Conservation (phyloP, 164 flowering plant species). For the Vitis riparia region DNA sequence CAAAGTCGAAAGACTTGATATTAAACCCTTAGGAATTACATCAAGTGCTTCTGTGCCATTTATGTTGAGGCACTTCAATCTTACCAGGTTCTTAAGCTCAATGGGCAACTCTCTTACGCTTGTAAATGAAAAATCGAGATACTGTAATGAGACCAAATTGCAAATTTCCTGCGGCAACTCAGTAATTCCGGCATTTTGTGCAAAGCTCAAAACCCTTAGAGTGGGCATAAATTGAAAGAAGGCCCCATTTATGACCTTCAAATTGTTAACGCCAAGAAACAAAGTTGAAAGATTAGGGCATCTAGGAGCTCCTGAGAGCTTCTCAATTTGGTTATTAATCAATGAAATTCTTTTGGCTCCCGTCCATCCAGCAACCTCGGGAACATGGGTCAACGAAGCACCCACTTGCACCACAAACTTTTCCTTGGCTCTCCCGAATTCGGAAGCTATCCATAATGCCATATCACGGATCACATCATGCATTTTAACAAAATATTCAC, state of each 20-base stretch:
- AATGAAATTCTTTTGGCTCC: background rate
- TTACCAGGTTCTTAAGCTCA: background rate
- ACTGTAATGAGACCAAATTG: background rate
- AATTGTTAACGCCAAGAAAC: background rate
- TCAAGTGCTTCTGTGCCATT: too few species aligned
- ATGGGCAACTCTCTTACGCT: background rate
- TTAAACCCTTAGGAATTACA: too few species aligned
- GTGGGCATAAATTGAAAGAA: background rate
- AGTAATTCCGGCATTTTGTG: background rate
- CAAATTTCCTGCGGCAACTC: background rate
- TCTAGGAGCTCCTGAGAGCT: background rate
- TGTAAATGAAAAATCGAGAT: background rate
- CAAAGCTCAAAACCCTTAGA: background rate
- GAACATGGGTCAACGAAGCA: background rate
- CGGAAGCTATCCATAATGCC: conserved; percentile 1
- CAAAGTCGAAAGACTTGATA: too few species aligned
- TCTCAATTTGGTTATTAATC: background rate
- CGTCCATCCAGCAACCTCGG: background rate
- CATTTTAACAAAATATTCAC: background rate
- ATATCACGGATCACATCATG: background rate
- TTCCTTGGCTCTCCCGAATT: background rate
- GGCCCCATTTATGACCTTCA: background rate
- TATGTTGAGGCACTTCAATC: background rate
- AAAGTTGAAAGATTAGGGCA: background rate
- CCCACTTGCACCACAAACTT: background rate